A percentile compares a stretch with the other conserved stretches of the same genome.
These are phyloP conservation scores for Nakaseomyces kungkrabaensis DNA, from an alignment of 1,139 yeast species.

Conservation along the genomic window DNA sequence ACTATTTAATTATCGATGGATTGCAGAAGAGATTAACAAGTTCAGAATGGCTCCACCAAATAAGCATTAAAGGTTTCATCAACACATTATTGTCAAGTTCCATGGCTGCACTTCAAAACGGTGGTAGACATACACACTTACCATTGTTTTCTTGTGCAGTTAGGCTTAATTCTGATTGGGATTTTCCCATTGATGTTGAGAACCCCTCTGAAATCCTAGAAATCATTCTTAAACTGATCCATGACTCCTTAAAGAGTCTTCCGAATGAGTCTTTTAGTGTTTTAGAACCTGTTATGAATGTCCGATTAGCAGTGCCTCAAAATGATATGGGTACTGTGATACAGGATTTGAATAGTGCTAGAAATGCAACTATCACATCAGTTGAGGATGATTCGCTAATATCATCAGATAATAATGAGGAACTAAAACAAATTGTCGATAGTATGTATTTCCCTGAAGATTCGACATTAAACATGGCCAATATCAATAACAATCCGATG, in stretches of 20 bases:
- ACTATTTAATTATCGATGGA: constrained; percentile 27
- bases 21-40: constrained; percentile 1
- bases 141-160: constrained; percentile 27
- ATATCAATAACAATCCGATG: constrained; percentile 15
- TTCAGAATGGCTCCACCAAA: constrained; percentile 40
- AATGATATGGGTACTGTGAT: constrained; percentile 74
- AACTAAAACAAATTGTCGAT: constrained; percentile 45
- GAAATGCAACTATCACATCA: constrained; percentile 59
- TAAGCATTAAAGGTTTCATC: constrained; percentile 40
- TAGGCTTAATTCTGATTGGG: constrained; percentile 22
- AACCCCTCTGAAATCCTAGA: constrained; percentile 18
- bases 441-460: constrained; percentile 52
- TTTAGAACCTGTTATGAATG: constrained; percentile 82
- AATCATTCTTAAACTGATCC: constrained; percentile 16
- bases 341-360: constrained; percentile 63
- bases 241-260: constrained; percentile 8
- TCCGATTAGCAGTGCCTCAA: constrained; percentile 57
- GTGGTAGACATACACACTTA: constrained; percentile 49
- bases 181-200: constrained; percentile 20
- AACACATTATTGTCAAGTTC: constrained; percentile 50
- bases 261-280: constrained; percentile 36
- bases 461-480: constrained; percentile 30
- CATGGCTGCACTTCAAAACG: constrained; percentile 66
- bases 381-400: constrained; percentile 44
- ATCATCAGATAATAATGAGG: constrained; percentile 29